Evolutionary conservation across 768 basidiomycete species (phyloP), one percentile per base, ranked within the genome.

Genomic region (Phylloporus sp.): DNA sequence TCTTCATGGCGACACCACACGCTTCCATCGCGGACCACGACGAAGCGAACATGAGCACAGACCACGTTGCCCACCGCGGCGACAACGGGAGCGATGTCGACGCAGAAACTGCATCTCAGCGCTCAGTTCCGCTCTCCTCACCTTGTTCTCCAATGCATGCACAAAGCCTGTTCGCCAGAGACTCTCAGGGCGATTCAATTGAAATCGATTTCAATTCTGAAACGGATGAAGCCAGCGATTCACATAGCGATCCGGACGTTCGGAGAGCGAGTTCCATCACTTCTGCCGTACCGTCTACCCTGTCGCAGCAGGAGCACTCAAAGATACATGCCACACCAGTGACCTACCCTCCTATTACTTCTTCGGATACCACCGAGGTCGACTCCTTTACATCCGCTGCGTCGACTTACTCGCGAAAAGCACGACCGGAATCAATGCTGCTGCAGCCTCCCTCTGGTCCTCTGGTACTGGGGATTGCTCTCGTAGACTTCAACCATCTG

Each of bases 401-500:
- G 12, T 86, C 85, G 60, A 68, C 65, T 8, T 72, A 72, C 54
- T 76, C 75, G 29, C 76, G 69, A 53, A 93, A 92, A 67, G 78
- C 84, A 28, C 80, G 90, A 16, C 91, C 90, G 8, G 90, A 93
- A 62, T 89, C 87, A 5, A 71, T 89, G 65, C 62, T 93, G 9
- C 68, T 89, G n/a, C 76, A 79, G 27, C 75, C 84, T 15, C 75
- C 79, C 0, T 47, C 49, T 12, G 76, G 73, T 9, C 83, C 83
- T 7, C 72, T 94, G 20, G 76, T 95, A 15, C 75, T 95, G 5
- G 94, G 94, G 5, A 85, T 95, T 47, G 92, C 91, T 3, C 73
- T 97, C n/a, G 85, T 97, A 29, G 94, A 97, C 65, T 97, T 97
- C 66, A 94, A 97, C 67, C 94, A 97, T 71, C 70, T 94, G 64